Percentiles rank a stretch among this genome's conserved stretches.
phyloP scores from a whole-genome alignment of 306 rosid genomes.

The Crotalaria pallida region DNA sequence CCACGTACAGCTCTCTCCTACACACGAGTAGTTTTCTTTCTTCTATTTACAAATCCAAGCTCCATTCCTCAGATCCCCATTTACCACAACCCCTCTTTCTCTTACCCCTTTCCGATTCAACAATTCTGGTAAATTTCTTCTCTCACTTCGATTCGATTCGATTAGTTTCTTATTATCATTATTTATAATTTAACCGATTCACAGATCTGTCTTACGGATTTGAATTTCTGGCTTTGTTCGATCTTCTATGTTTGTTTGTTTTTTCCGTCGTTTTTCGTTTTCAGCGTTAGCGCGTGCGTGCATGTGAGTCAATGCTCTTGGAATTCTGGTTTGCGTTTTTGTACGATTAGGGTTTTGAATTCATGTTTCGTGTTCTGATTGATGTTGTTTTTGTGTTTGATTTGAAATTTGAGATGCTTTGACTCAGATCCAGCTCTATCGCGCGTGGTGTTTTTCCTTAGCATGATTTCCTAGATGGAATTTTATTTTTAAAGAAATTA shows the following conservation, averaged over 20 bases:
- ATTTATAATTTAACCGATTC: neutral
- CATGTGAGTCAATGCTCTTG: neutral
- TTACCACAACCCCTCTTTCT: neutral
- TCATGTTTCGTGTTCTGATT: neutral
- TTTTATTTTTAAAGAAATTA: no score
- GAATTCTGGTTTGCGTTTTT: neutral
- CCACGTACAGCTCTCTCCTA: neutral
- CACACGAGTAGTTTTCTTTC: neutral
- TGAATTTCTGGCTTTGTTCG: neutral
- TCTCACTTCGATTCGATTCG: neutral
- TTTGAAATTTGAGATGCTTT: neutral
- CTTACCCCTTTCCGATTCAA: neutral
- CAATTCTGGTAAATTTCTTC: constrained; percentile 10
- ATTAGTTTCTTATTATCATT: neutral
- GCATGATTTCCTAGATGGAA: neutral
- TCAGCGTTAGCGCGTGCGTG: neutral
- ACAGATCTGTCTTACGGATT: neutral
- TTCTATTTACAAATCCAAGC: neutral
- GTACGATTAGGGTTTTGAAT: constrained; percentile 8
- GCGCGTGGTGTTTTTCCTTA: neutral
- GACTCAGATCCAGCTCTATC: neutral
- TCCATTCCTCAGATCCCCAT: neutral
- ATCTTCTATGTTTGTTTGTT: neutral
- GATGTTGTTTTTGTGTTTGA: neutral
- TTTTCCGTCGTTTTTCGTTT: neutral